Percentiles rank a stretch among this genome's conserved stretches.
Evolutionary conservation across 345 rosid genomes (phyloP).

Genomic region (Conringia planisiliqua): DNA sequence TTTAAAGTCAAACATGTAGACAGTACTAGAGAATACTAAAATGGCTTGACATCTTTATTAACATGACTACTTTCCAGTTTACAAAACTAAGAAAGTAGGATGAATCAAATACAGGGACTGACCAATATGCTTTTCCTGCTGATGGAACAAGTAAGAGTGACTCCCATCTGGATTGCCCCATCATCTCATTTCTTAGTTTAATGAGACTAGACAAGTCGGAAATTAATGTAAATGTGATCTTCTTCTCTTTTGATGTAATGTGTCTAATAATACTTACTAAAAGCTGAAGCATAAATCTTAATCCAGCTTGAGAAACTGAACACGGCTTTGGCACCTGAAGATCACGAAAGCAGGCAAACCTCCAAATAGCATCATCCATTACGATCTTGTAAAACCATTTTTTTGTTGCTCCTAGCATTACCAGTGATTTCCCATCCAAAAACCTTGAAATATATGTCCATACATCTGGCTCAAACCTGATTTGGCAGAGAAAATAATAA

Average conservation of each 20-base stretch:
- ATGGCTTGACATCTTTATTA: neutral
- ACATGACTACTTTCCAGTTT: neutral
- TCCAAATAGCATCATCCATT: constrained; percentile 79
- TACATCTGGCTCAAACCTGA: constrained; percentile 65
- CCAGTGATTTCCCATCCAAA: constrained; percentile 74
- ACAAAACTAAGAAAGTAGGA: neutral
- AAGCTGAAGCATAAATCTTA: constrained; percentile 69
- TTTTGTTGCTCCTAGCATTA: constrained; percentile 63
- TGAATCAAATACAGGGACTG: constrained; percentile 11
- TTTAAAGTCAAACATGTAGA: neutral
- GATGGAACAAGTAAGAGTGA: constrained; percentile 70
- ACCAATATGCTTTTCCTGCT: constrained; percentile 84
- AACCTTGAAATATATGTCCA: constrained; percentile 82
- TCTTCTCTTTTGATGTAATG: neutral
- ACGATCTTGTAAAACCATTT: constrained; percentile 61
- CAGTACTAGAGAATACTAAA: neutral
- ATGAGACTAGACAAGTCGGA: neutral
- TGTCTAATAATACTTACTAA: constrained; percentile 53
- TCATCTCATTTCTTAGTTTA: neutral
- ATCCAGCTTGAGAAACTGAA: constrained; percentile 56
- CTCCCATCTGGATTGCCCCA: constrained; percentile 62
- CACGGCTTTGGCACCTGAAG: constrained; percentile 65
- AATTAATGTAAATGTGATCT: constrained; percentile 1
- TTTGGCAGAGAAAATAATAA: neutral
- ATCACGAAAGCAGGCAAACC: constrained; percentile 78